Percentiles rank a stretch among this genome's conserved stretches.
phyloP scores from a whole-genome alignment of 164 flowering plant species.

The Taxillus chinensis region DNA sequence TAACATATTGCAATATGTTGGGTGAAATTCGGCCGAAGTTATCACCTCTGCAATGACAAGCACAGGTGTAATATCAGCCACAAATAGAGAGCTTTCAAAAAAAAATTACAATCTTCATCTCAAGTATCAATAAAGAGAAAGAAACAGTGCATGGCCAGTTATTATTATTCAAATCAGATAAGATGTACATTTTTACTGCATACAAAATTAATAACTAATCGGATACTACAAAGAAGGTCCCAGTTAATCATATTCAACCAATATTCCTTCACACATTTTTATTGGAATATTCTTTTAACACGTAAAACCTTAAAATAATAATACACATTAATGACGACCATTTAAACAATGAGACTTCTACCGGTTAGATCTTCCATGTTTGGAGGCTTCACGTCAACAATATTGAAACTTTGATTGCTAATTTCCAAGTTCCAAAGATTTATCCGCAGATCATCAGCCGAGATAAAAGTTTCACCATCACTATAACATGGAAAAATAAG shows the following conservation, averaged over 20 bases:
- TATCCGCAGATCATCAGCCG: conserved; percentile 83
- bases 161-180: no score
- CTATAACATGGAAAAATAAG: conserved; percentile 21
- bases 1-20: background rate
- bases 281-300: no score
- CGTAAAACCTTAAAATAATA: no score
- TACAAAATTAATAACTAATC: no score
- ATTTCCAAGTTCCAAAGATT: conserved; percentile 85
- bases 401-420: conserved; percentile 75
- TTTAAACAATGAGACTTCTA: conserved; percentile 9
- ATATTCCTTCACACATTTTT: no score
- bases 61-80: background rate
- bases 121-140: no score
- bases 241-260: no score
- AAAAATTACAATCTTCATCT: no score
- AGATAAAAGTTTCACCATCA: conserved; percentile 78
- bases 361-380: conserved; percentile 88
- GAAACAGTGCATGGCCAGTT: no score
- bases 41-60: background rate
- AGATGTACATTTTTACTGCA: no score
- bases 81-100: background rate
- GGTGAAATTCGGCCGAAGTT: background rate
- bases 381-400: conserved; percentile 75
- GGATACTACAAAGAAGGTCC: no score
- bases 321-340: background rate